phyloP scores from a whole-genome alignment of 768 basidiomycete species.

The Podaxis sp. region DNA sequence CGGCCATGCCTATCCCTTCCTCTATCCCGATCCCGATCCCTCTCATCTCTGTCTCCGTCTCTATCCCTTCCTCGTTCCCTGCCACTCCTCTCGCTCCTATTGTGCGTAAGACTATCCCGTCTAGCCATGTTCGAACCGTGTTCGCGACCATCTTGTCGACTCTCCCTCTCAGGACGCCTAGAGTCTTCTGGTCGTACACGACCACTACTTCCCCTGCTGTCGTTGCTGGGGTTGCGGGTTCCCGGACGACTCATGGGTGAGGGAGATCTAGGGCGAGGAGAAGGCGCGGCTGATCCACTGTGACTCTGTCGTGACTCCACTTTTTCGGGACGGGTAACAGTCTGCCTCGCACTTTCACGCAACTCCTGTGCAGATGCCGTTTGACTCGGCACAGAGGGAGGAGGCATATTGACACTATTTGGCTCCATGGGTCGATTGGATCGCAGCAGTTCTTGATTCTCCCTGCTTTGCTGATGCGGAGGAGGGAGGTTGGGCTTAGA shows the following conservation, averaged over 20 bases:
- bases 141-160: conserved; percentile 40
- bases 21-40: conserved; percentile 32
- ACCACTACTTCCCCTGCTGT: conserved; percentile 70
- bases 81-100: conserved; percentile 42
- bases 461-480: conserved; percentile 7
- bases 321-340: conserved; percentile 43
- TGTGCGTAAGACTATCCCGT: conserved; percentile 50
- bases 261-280: conserved; percentile 59
- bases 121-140: conserved; percentile 33
- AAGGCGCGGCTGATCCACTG: conserved; percentile 48
- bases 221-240: conserved; percentile 64
- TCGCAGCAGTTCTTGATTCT: conserved; percentile 30
- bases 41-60: conserved; percentile 36
- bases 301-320: conserved; percentile 44
- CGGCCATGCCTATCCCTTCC: conserved; percentile 43
- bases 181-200: conserved; percentile 56
- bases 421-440: conserved; percentile 29
- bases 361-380: conserved; percentile 75
- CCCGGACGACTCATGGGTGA: conserved; percentile 66
- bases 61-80: conserved; percentile 36
- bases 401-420: conserved; percentile 59
- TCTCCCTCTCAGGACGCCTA: conserved; percentile 44
- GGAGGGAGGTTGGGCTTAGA: conserved; percentile 6
- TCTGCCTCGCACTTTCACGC: conserved; percentile 74
- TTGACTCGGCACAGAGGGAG: conserved; percentile 74